A percentile compares a stretch with the other conserved stretches of the same genome.
phyloP scores from a whole-genome alignment of 2,329 filamentous ascomycete genomes.

The Fusarium phyllophilum region DNA sequence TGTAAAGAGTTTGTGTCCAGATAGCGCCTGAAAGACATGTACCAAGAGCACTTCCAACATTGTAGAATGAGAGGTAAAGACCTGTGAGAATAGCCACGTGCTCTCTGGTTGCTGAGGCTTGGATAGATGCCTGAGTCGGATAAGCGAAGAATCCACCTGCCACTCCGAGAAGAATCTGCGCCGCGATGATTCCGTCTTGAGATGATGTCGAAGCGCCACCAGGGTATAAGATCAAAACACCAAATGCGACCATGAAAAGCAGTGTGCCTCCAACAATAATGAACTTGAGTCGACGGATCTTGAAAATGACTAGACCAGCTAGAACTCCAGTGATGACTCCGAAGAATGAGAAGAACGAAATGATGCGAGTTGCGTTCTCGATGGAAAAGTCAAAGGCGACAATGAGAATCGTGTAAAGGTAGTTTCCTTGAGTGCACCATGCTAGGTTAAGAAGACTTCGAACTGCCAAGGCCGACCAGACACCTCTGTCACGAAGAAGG shows the following conservation, averaged over 20 bases:
- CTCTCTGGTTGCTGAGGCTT: slow-evolving; percentile 51
- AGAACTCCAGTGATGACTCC: slow-evolving; percentile 65
- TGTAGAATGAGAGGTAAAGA: slow-evolving; percentile 54
- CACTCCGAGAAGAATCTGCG: slow-evolving; percentile 66
- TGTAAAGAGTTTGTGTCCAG: slow-evolving; percentile 55
- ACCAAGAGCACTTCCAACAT: slow-evolving; percentile 54
- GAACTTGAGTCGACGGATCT: slow-evolving; percentile 63
- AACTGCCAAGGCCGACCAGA: slow-evolving; percentile 69
- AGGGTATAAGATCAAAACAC: slow-evolving; percentile 64
- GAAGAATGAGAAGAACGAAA: slow-evolving; percentile 63
- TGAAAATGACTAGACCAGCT: slow-evolving; percentile 62
- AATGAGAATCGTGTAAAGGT: slow-evolving; percentile 67
- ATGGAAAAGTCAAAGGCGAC: slow-evolving; percentile 68
- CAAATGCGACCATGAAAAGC: slow-evolving; percentile 66
- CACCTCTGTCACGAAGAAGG: slow-evolving; percentile 67
- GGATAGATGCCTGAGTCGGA: slow-evolving; percentile 54
- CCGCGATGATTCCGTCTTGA: slow-evolving; percentile 63
- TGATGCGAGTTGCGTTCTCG: slow-evolving; percentile 64
- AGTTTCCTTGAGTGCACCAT: slow-evolving; percentile 69
- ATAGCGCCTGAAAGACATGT: slow-evolving; percentile 54
- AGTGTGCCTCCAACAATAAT: slow-evolving; percentile 67
- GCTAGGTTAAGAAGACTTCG: slow-evolving; percentile 60
- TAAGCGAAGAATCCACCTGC: slow-evolving; percentile 67
- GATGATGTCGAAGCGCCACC: slow-evolving; percentile 56
- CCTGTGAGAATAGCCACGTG: slow-evolving; percentile 53